phyloP scores from a whole-genome alignment of 73 alveolate genomes.

The Uronychia setigera region DNA sequence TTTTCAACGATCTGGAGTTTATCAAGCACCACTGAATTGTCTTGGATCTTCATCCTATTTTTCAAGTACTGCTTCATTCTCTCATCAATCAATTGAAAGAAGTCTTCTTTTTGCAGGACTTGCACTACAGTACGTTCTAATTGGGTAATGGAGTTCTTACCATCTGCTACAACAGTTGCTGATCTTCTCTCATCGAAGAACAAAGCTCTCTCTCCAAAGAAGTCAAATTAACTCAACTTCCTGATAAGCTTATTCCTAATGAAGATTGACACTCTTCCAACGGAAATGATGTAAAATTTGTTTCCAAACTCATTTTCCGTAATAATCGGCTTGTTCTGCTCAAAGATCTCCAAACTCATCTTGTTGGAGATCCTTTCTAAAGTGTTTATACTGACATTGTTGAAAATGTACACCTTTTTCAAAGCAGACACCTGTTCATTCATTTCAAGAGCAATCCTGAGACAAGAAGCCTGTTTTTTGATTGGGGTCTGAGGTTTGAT shows the following conservation, averaged over 20 bases:
- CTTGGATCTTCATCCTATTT: constrained; percentile 65
- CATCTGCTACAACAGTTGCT: constrained; percentile 72
- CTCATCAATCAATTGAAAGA: constrained; percentile 62
- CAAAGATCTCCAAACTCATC: constrained; percentile 30
- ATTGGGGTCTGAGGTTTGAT: constrained; percentile 9
- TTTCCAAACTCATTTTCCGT: constrained; percentile 65
- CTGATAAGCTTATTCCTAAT: constrained; percentile 47
- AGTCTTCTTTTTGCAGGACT: constrained; percentile 72
- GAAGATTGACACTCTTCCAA: constrained; percentile 73
- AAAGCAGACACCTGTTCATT: constrained; percentile 53
- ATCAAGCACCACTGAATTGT: constrained; percentile 53
- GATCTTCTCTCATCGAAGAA: constrained; percentile 68
- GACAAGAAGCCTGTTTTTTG: constrained; percentile 24
- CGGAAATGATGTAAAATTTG: constrained; percentile 67
- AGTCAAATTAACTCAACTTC: constrained; percentile 73
- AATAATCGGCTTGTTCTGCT: constrained; percentile 44
- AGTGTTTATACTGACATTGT: constrained; percentile 37
- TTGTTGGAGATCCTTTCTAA: constrained; percentile 53
- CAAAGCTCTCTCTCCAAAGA: constrained; percentile 84
- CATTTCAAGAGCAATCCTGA: constrained; percentile 28
- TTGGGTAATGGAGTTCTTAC: constrained; percentile 4
- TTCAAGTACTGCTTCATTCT: constrained; percentile 67
- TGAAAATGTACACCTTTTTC: constrained; percentile 58
- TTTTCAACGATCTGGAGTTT: constrained; percentile 59
- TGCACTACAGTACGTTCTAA: constrained; percentile 12